Evolutionary conservation across 805 yeast species (phyloP), one percentile per base, ranked within the genome.

Genomic region (Wickerhamiella nectarea): DNA sequence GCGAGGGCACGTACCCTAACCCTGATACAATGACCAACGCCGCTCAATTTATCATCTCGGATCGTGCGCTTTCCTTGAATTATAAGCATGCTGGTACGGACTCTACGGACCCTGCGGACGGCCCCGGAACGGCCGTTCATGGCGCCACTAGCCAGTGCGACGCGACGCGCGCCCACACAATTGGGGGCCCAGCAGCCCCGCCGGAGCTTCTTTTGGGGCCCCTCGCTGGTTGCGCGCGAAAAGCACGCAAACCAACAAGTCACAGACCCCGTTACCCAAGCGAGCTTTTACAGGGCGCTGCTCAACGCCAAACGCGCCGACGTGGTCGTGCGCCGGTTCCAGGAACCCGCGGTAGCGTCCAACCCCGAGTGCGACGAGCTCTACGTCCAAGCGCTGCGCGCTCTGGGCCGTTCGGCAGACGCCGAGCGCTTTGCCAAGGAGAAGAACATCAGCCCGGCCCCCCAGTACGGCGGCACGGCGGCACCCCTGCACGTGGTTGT

Each of bases 401-500:
- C 75, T 55, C 67, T 78, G 49, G 95, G 95, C 34, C 78, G 83
- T 53, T 68, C 69, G 48, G 79, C 76, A 41, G 85, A 83, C 59
- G 62, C 69, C 19, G 61, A 65, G n/a, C 43, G 45, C 17, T 42
- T 56, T 6, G 53, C 56, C 5, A 40, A 26, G 18, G 38, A 48
- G 21, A 46, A 45, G 9, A 37, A 38, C 20, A 39, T 35, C 19
- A 46, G 52, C 37, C 50, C 48, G 11, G 48, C 55, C 19, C 55
- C 60, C 45, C 43, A 34, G 22, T 42, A 34, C 25, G 64, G 65
- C 28, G 52, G 61, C 28, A 36, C 54, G 45, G 63, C 72, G 46
- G 94, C 84, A 49, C 98, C 99, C 1, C 72, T 91, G 33, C 95
- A 89, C 61, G 98, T 91, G n/a, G 72, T 89, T 14, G 82, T 91